These are phyloP conservation scores for Heracleum sosnowskyi DNA, from an alignment of 129 eudicot species.

Conservation along the genomic window DNA sequence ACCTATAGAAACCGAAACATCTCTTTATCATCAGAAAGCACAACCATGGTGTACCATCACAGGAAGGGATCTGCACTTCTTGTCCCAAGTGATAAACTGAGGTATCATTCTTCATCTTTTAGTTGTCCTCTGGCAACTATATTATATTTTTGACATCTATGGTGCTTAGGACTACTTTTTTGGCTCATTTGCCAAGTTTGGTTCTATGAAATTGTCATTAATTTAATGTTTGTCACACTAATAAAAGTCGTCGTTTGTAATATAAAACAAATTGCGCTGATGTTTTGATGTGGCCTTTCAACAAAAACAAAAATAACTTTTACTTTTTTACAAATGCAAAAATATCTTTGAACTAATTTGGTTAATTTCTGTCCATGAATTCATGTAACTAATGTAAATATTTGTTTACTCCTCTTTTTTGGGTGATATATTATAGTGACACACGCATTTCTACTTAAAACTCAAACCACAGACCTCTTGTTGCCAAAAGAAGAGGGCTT, in stretches of 20 bases:
- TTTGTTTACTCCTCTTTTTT: too few species aligned
- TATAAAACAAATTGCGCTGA: background rate
- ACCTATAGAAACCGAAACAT: constrained; percentile 25
- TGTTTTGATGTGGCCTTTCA: background rate
- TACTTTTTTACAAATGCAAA: background rate
- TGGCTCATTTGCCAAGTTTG: background rate
- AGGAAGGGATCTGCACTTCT: constrained; percentile 12
- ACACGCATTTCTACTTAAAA: too few species aligned
- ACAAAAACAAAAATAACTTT: background rate
- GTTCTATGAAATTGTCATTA: background rate
- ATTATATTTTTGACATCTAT: too few species aligned
- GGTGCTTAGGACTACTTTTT: background rate
- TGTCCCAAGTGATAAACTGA: constrained; percentile 15
- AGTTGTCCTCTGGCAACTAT: too few species aligned
- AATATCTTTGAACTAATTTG: too few species aligned
- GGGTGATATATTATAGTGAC: too few species aligned
- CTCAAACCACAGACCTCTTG: too few species aligned
- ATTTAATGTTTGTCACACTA: background rate
- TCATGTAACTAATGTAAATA: too few species aligned
- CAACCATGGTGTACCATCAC: constrained; percentile 1
- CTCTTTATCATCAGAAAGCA: background rate
- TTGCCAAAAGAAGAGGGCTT: background rate
- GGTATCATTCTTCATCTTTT: background rate
- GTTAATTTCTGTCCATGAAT: too few species aligned
- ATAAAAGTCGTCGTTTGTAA: background rate